Base-by-base conservation (phyloP, 2,329 filamentous ascomycete genomes). In the Fusarium musae region DNA sequence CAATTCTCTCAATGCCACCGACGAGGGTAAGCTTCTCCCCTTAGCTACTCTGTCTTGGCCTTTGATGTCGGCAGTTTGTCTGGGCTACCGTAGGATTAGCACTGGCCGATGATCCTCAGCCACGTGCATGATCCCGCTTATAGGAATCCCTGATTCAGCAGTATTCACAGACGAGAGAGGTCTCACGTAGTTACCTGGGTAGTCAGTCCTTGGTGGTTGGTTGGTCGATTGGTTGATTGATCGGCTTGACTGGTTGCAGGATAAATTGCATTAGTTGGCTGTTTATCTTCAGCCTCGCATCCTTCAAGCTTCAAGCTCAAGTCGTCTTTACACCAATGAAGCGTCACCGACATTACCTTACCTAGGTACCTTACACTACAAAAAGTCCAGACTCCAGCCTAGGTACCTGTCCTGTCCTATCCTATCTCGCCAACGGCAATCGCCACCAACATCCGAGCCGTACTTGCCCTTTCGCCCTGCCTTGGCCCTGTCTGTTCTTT, bases 61-160 rank as follows among this genome's bases (percentile, higher is more conserved):
- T 49, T 39, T 37, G 40, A 32, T 39, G 53, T 54, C 26, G 23
- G 50, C 21, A 61, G 63, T 26, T 54, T 34, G 37, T 58, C 66
- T 46, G 58, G 28, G 46, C 46, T 32, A 49, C 50, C 67, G 44
- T 39, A 50, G 19, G 46, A 36, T 47, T 49, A 54, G 36, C 46
- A 16, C 23, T 58, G 54, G 53, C 40, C 53, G 66, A 60, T 67
- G 66, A 73, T 73, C 70, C 43, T 52, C 54, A 67, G 70, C 70
- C 70, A 74, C 66, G 70, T 73, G 70, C 70, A 66, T 47, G 52
- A 70, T 71, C 50, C 63, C 52, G 56, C 70, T 72, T 65, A 54
- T 62, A 53, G 40, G 54, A 71, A 74, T 72, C 70, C 70, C 54
- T 74, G 70, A 59, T 73, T 68, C 68, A 70, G 60, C 40, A 36